Evolutionary conservation across 257 asterid genomes (phyloP), one percentile per base, ranked within the genome.

Genomic region (Solanum pimpinellifolium): DNA sequence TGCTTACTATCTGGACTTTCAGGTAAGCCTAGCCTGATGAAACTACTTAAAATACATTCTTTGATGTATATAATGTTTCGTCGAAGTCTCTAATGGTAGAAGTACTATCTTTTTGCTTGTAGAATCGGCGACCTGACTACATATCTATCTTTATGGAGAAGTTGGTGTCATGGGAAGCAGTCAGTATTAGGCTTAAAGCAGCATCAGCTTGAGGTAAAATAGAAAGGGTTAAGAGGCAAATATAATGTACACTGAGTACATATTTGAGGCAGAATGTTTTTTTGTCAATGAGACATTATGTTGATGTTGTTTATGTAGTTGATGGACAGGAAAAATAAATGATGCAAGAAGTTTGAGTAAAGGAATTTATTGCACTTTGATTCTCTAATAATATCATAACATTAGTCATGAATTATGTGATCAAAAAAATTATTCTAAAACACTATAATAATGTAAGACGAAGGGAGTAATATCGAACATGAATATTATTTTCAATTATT

Each of bases 131-230:
- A 76, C 94, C 96, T 2, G 98, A 95, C 84, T 95, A 95, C 74
- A 91, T 94, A 86, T 91, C 99, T 4, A 90, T 90, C 70, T 94
- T 97, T 83, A 86, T 95, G 97, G 98, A 94, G 93, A 93, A 95
- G 91, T 98, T 97, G n/a, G 95, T 95, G 82, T 97, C 98, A 68
- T 97, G 99, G 99, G 95, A 97, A 52, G 95, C 96, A 6, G 98
- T 95, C 44, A 90, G 94, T 92, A 87, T 91, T 75, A 92, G 98
- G 93, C 98, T 95, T 20, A 95, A 94, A 90, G 92, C 92, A 70
- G 98, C 98, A 15, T 92, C 91, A 88, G 93, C 93, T 62, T 89
- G 86, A 89, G 94, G 93, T 68, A 92, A 86, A 60, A 56, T 76
- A 92, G 89, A 74, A 92, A 90, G 87, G 87, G 89, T 13, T 89